phyloP scores from a whole-genome alignment of 352 stramenopile genomes.

The Globisporangium lucens region DNA sequence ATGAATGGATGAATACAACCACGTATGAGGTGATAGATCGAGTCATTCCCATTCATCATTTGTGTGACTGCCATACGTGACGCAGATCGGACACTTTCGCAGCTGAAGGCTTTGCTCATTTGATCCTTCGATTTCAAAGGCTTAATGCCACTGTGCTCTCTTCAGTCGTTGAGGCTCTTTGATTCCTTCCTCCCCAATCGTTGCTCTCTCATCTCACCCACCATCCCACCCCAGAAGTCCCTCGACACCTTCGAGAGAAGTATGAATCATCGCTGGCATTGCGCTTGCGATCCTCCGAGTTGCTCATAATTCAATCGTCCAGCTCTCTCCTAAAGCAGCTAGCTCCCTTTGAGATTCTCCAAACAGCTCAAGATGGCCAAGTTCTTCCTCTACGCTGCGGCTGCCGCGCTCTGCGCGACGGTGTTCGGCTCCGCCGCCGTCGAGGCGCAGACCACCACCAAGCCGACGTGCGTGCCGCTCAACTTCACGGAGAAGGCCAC shows the following conservation, averaged over 20 bases:
- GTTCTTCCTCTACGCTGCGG: constrained; percentile 29
- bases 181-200: neutral
- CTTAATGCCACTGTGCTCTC: neutral
- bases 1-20: neutral
- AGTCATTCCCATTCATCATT: neutral
- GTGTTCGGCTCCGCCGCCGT: constrained; percentile 7
- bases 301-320: constrained; percentile 22
- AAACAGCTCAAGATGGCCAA: constrained; percentile 32
- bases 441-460: constrained; percentile 16
- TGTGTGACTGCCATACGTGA: neutral
- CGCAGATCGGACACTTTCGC: neutral
- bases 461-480: constrained; percentile 35
- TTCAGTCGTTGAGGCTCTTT: neutral
- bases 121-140: neutral
- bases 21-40: neutral
- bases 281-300: neutral
- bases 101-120: neutral
- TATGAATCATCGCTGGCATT: neutral
- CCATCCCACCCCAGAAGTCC: neutral
- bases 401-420: constrained; percentile 14
- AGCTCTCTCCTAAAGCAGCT: constrained; percentile 18
- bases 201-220: neutral
- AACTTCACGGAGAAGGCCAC: constrained; percentile 38
- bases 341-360: neutral
- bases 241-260: neutral